Percentiles rank a stretch among this genome's conserved stretches.
Conservation (phyloP, 2,329 filamentous ascomycete species). For the Monosporascus sp. region DNA sequence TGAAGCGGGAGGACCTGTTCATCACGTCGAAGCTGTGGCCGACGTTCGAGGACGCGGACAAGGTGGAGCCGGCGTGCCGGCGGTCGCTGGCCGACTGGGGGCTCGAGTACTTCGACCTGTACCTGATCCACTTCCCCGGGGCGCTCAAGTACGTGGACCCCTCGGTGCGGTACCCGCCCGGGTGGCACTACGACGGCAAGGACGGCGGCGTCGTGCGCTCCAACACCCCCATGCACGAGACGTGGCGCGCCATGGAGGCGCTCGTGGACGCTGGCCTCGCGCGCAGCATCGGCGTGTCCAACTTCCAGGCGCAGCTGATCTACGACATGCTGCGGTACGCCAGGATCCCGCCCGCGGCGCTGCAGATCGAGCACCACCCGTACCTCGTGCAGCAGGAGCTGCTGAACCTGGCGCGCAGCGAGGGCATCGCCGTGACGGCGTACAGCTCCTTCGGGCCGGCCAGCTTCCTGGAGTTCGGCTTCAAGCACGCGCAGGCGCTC, state of each 20-base stretch:
- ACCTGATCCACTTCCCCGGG: slow-evolving; percentile 84
- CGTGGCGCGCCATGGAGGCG: slow-evolving; percentile 75
- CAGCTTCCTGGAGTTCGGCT: slow-evolving; percentile 72
- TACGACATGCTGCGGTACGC: slow-evolving; percentile 78
- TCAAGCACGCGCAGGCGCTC: slow-evolving; percentile 60
- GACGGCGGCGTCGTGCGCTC: slow-evolving; percentile 55
- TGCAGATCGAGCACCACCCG: slow-evolving; percentile 88
- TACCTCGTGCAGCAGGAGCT: slow-evolving; percentile 75
- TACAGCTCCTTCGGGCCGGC: slow-evolving; percentile 82
- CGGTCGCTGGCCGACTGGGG: slow-evolving; percentile 79
- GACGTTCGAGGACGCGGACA: slow-evolving; percentile 77
- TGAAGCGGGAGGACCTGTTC: slow-evolving; percentile 84
- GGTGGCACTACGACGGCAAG: slow-evolving; percentile 65
- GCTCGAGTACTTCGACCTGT: slow-evolving; percentile 86
- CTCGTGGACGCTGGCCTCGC: slow-evolving; percentile 65
- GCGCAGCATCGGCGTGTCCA: slow-evolving; percentile 73
- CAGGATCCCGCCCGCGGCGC: slow-evolving; percentile 65
- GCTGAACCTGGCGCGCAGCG: slow-evolving; percentile 61
- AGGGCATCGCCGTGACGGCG: slow-evolving; percentile 71
- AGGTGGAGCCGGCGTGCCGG: slow-evolving; percentile 68
- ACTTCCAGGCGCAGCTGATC: slow-evolving; percentile 74
- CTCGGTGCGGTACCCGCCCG: slow-evolving; percentile 70
- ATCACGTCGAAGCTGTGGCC: slow-evolving; percentile 93
- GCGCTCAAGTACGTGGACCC: slow-evolving; percentile 83
- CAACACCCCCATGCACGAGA: slow-evolving; percentile 72